Evolutionary conservation across 495 filamentous ascomycete genomes (phyloP).

Genomic region (Xylona heveae): DNA sequence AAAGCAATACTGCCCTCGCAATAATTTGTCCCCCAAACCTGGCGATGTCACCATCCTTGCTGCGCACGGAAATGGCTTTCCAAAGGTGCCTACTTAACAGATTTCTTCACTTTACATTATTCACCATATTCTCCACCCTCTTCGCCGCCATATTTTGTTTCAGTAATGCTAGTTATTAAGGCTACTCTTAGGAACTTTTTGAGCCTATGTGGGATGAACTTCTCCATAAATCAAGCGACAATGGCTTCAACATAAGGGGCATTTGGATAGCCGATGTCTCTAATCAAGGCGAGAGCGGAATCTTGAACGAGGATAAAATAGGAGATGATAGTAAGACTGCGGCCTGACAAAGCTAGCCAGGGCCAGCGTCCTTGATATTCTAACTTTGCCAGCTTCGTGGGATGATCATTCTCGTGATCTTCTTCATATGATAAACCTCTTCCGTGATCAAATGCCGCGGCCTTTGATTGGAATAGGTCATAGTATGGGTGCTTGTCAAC

Average conservation of each 20-base stretch:
- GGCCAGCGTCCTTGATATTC: slow-evolving; percentile 1
- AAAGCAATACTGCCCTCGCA: slow-evolving; percentile 65
- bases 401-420: slow-evolving; percentile 74
- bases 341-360: neutral
- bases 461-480: slow-evolving; percentile 84
- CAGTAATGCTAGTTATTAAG: slow-evolving; percentile 2
- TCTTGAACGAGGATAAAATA: slow-evolving; percentile 49
- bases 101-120: neutral
- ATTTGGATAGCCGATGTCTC: slow-evolving; percentile 79
- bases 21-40: slow-evolving; percentile 36
- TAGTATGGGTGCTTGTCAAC: slow-evolving; percentile 61
- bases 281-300: slow-evolving; percentile 51
- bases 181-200: slow-evolving; percentile 44
- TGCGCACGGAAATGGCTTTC: slow-evolving; percentile 73
- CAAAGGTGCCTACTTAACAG: slow-evolving; percentile 53
- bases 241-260: slow-evolving; percentile 46
- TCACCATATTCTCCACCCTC: neutral
- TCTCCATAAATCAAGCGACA: slow-evolving; percentile 23
- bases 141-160: too few relatives aligned
- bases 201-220: slow-evolving; percentile 77
- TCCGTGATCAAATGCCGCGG: slow-evolving; percentile 63
- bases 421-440: slow-evolving; percentile 67
- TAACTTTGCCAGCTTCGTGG: slow-evolving; percentile 26
- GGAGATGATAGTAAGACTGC: slow-evolving; percentile 63
- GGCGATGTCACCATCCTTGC: slow-evolving; percentile 71